phyloP scores from a whole-genome alignment of 441 rosid species.

The Biscutella laevigata region DNA sequence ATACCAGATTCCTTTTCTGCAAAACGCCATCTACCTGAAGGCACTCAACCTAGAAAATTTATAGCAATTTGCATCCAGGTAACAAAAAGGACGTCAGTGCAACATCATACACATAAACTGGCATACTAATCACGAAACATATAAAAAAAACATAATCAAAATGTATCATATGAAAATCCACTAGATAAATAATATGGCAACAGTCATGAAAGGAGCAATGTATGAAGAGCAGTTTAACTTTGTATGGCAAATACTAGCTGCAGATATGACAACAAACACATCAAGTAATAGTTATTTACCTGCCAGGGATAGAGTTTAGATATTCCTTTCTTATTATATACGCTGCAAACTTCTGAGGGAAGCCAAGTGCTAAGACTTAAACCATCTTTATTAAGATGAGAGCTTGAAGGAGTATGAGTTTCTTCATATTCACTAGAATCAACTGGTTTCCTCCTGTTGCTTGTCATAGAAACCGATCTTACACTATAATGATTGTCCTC shows the following conservation, averaged over 20 bases:
- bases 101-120: constrained; percentile 12
- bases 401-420: constrained; percentile 67
- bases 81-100: neutral
- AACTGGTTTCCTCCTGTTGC: constrained; percentile 28
- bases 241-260: constrained; percentile 9
- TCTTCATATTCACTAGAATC: constrained; percentile 36
- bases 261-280: constrained; percentile 6
- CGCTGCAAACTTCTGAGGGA: constrained; percentile 68
- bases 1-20: constrained; percentile 83
- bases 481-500: constrained; percentile 27
- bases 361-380: constrained; percentile 72
- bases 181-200: neutral
- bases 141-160: neutral
- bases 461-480: constrained; percentile 26
- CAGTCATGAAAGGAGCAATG: constrained; percentile 5
- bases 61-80: constrained; percentile 13
- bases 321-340: constrained; percentile 75
- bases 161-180: neutral
- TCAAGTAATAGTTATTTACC: constrained; percentile 35
- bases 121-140: constrained; percentile 5
- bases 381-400: constrained; percentile 34
- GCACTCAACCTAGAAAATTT: constrained; percentile 75
- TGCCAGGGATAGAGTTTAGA: constrained; percentile 87
- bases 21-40: constrained; percentile 94
- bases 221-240: neutral